These are phyloP conservation scores for Wickerhamiella brachini DNA, from an alignment of 805 yeast genomes.

Conservation along the genomic window DNA sequence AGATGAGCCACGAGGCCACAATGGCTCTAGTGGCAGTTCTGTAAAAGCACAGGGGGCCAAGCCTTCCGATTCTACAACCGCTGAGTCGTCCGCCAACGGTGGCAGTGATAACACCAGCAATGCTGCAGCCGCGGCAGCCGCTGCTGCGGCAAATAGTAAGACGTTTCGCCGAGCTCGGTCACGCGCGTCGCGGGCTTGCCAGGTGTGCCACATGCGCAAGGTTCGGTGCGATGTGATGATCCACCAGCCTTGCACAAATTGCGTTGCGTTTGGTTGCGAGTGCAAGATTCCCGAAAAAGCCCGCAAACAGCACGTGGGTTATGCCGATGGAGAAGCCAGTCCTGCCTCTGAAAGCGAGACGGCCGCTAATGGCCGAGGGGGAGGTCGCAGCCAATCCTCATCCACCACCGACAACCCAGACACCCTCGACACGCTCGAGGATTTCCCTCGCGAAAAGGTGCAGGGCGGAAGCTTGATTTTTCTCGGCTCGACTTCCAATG, in stretches of 20 bases:
- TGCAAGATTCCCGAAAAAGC: slow-evolving; percentile 45
- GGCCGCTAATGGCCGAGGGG: not conserved
- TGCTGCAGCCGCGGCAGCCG: not conserved
- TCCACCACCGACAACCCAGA: not conserved
- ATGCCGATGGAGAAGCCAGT: slow-evolving; percentile 6
- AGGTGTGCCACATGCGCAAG: slow-evolving; percentile 63
- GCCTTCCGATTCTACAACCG: not conserved
- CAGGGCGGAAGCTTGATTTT: not conserved
- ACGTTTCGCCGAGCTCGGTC: slow-evolving; percentile 27
- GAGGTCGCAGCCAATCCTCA: not conserved
- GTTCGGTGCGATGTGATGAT: slow-evolving; percentile 51
- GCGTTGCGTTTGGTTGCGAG: slow-evolving; percentile 57
- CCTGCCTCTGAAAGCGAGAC: not conserved
- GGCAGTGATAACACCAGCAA: not conserved
- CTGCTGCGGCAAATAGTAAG: not conserved
- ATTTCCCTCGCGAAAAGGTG: not conserved
- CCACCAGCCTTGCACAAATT: slow-evolving; percentile 51
- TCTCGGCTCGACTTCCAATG: slow-evolving; percentile 7
- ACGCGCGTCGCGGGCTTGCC: slow-evolving; percentile 59
- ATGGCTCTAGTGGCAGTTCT: not conserved
- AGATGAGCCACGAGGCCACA: not conserved
- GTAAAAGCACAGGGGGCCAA: not conserved
- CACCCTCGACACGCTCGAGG: not conserved
- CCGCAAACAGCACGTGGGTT: not conserved
- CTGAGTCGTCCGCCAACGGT: not conserved